These are phyloP conservation scores for Elaphomyces granulatus DNA, from an alignment of 495 filamentous ascomycete genomes.

Conservation along the genomic window DNA sequence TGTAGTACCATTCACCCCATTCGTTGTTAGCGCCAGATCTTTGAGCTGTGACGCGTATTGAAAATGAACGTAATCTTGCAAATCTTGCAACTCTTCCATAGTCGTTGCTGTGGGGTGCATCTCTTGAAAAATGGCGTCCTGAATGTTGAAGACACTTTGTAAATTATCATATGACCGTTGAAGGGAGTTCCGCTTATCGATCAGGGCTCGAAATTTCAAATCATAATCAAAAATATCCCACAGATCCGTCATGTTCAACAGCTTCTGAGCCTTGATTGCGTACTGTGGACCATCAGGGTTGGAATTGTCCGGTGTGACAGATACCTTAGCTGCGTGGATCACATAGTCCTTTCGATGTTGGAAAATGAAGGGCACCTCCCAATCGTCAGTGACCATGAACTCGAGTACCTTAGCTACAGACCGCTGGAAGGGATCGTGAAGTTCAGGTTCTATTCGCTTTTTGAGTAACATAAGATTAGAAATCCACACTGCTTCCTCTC, in stretches of 20 bases:
- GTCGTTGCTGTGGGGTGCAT: conserved; percentile 59
- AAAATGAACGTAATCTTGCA: conserved; percentile 95
- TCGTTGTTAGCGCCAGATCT: conserved; percentile 40
- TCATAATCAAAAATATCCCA: conserved; percentile 93
- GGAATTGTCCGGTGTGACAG: conserved; percentile 32
- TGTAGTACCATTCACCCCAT: conserved; percentile 39
- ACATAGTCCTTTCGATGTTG: conserved; percentile 97
- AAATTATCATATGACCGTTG: conserved; percentile 64
- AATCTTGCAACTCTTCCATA: conserved; percentile 88
- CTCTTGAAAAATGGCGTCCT: conserved; percentile 54
- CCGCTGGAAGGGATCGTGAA: conserved; percentile 69
- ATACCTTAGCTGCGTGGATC: conserved; percentile 72
- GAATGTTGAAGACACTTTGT: conserved; percentile 35
- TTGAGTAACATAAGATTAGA: conserved; percentile 74
- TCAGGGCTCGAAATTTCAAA: conserved; percentile 77
- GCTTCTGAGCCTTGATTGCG: conserved; percentile 65
- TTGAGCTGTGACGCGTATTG: conserved; percentile 74
- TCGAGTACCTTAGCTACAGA: conserved; percentile 87
- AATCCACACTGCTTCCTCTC: conserved; percentile 85
- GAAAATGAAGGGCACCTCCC: conserved; percentile 93
- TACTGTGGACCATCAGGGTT: conserved; percentile 58
- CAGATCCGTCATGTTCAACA: conserved; percentile 81
- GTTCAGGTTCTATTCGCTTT: conserved; percentile 53
- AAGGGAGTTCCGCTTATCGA: conserved; percentile 77
- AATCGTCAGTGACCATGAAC: conserved; percentile 82